These are phyloP conservation scores for Apophysomyces ossiformis DNA, from an alignment of 371 early-diverging fungal species.

Conservation along the genomic window DNA sequence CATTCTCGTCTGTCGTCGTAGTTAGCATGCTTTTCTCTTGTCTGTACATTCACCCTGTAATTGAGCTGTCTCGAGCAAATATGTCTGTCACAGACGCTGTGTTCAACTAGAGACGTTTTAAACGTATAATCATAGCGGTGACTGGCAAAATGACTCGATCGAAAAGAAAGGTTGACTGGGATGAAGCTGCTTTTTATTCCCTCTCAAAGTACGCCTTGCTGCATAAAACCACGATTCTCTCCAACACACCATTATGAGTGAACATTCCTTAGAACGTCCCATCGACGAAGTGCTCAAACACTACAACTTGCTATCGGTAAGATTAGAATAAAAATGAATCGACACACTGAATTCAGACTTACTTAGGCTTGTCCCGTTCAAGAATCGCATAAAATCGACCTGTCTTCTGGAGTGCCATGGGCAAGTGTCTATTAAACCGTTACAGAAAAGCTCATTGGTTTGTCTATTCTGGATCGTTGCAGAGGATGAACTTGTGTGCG, in stretches of 20 bases:
- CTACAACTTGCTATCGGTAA: conserved; percentile 18
- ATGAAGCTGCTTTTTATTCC: no score
- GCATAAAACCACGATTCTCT: background rate
- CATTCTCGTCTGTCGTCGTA: no score
- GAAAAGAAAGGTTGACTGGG: no score
- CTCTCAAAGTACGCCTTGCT: no score
- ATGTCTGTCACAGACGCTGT: no score
- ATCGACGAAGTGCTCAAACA: conserved; percentile 16
- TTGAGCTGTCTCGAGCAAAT: no score
- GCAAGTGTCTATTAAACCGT: conserved; percentile 11
- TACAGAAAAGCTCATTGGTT: background rate
- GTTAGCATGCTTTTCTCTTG: no score
- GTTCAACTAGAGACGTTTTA: no score
- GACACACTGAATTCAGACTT: background rate
- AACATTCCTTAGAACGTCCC: conserved; percentile 10
- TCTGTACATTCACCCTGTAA: no score
- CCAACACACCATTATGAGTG: background rate
- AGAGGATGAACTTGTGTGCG: conserved; percentile 55
- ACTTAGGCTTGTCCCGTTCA: conserved; percentile 17
- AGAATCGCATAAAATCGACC: conserved; percentile 20
- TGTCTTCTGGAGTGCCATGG: conserved; percentile 24
- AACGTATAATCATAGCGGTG: no score
- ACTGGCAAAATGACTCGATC: no score
- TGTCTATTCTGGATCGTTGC: conserved; percentile 6
- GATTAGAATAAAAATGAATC: background rate